Evolutionary conservation across 2,329 filamentous ascomycete genomes (phyloP), one percentile per base, ranked within the genome.

Genomic region (Alternaria tenuissima): DNA sequence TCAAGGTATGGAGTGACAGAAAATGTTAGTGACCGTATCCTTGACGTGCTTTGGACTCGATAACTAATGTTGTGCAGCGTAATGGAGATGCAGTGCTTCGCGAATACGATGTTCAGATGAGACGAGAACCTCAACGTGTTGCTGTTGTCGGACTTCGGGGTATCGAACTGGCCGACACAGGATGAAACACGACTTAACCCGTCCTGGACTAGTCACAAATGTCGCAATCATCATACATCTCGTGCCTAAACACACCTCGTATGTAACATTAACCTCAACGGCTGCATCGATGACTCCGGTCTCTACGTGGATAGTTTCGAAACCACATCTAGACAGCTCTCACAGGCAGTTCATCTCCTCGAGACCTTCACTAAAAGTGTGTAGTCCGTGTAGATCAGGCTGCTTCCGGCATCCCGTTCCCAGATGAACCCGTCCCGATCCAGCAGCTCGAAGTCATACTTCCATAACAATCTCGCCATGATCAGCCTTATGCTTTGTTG

Each of bases 371-470:
- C 49, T 8, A 30, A 5, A 16, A 52, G 36, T 41, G 22, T 52
- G 49, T 52, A 52, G 11, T 52, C 49, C 22, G 49, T 52, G 7
- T 52, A 52, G n/a, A 52, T 52, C 9, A 52, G 38, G n/a, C 49
- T 52, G 26, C 49, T 52, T 26, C 49, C 49, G 7, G 36, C 49
- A 9, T 52, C 49, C 5, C 26, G 49, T 9, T 52, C 49, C 36
- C 49, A 52, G n/a, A 52, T 42, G 9, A 52, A 52, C 7, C 38
- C 38, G 8, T 52, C 38, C 38, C 38, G 49, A 42, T 52, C 49
- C 6, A 52, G n/a, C 38, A 52, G 24, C 36, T 42, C 49, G 36
- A 52, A 52, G 36, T 52, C 20, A 7, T 52, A 52, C 22, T 18
- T 52, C 36, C 36, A 52, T 20, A 52, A 9, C 26, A 52, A 24